These are phyloP conservation scores for Didymosphaeria variabile DNA, from an alignment of 2,329 filamentous ascomycete species.

Conservation along the genomic window DNA sequence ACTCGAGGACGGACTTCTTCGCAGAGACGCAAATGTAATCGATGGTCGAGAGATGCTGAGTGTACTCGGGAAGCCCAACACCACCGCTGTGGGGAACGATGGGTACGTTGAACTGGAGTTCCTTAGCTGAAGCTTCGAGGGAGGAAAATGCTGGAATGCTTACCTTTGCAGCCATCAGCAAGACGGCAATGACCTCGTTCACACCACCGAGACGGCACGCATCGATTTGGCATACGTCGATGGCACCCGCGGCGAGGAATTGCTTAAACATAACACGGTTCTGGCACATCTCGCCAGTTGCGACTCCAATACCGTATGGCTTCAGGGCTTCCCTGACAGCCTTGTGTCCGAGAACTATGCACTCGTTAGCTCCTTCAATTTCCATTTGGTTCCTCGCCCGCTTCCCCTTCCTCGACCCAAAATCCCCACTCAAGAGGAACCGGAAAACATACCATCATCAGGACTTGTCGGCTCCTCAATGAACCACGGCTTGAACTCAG, in stretches of 20 bases:
- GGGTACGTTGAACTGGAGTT: constrained; percentile 68
- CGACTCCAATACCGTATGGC: constrained; percentile 80
- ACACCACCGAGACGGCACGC: constrained; percentile 90
- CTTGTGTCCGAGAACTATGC: constrained; percentile 79
- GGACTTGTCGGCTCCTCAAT: constrained; percentile 94
- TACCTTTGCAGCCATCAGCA: constrained; percentile 80
- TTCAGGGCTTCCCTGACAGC: constrained; percentile 82
- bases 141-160: not conserved
- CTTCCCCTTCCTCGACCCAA: not conserved
- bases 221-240: constrained; percentile 90
- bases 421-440: not conserved
- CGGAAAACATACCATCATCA: constrained; percentile 66
- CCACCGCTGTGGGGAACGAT: constrained; percentile 90
- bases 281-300: constrained; percentile 95
- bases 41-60: constrained; percentile 89
- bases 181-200: constrained; percentile 89
- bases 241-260: constrained; percentile 78
- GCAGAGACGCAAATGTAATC: constrained; percentile 90
- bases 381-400: not conserved
- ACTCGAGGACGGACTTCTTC: constrained; percentile 84
- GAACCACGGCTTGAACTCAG: constrained; percentile 89
- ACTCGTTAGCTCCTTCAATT: constrained; percentile 10
- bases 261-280: constrained; percentile 96
- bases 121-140: not conserved
- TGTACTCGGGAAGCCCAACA: constrained; percentile 92